Evolutionary conservation across 2,329 filamentous ascomycete species (phyloP), one percentile per base, ranked within the genome.

Genomic region (Emmonsia crescens): DNA sequence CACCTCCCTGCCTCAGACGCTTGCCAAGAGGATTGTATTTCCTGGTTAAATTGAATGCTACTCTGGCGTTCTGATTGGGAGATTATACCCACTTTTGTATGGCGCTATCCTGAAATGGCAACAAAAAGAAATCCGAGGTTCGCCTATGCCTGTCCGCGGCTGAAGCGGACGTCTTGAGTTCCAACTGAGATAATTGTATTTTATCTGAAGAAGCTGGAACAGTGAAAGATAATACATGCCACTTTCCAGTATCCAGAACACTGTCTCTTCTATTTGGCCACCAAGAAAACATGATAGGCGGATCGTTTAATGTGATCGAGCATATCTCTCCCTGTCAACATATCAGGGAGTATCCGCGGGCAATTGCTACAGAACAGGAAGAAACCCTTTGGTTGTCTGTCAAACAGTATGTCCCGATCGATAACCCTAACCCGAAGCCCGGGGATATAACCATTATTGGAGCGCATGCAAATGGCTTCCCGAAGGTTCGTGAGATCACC

Each of bases 391-490:
- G 85, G 60, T 76, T 96, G 5, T 84, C 86, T 9, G 82, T 96
- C 60, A 96, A 96, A 78, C 90, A 96, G 72, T 97, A 97, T 72
- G 88, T 83, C 0, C 92, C 92, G 1, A 78, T 84, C 61, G 82
- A 87, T 70, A 91, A 92, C 68, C 80, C 79, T 0, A 74, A 78
- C 29, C 88, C 90, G 0, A 80, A 84, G 64, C 83, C 85, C 0
- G 89, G 89, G 40, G 89, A 94, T 73, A 78, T 96, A 9, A 96
- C 91, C 24, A 86, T 97, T 62, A 85, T 97, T 61, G 91, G 83
- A 12, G 87, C 88, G 4, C 92, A 96, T 76, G 93, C 91, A 57
- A 96, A 96, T 77, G 93, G 88, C 12, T 96, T 96, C 67, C 89
- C 90, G 12, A 97, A 96, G 82, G 89, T 89, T 73, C 60, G 68